Base-by-base conservation (phyloP, 176 grass and related monocot species). In the Paspalum vaginatum region DNA sequence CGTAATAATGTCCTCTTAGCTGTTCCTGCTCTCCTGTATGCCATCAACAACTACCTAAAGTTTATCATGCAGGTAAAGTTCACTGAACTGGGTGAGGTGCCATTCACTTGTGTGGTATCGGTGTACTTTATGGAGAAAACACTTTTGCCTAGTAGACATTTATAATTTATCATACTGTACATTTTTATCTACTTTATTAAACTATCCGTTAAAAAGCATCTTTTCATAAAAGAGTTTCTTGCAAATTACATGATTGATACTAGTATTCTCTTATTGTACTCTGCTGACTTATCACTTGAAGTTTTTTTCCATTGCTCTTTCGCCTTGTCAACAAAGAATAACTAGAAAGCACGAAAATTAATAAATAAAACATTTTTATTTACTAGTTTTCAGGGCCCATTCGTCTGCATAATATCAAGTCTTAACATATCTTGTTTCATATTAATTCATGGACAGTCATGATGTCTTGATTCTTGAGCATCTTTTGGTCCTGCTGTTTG, bases 1-100 rank as follows among this genome's bases (percentile, higher is more conserved):
- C 90, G 86, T 76, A 98, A 89, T 76, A 98, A 98, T 81, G 92
- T 84, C 71, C 90, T 98, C 74, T 87, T 98, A 80, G 96, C 96
- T 84, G 68, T 93, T 89, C 95, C 96, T 55, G 96, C 96, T 84
- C 78, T 98, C 74, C 86, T 98, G 49, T 98, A 98, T 85, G 96
- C 92, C 46, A 89, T 98, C 85, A 98, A 98, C 88, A 98, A 98
- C 86, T 98, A 98, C 84, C 82, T 98, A 79, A 98, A 98, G 76
- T 98, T 98, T 87, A 91, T 91, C 88, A 98, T 98, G 96, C 92
- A 98, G 96, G 96, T 98, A 89, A 65, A 52, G 74, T 87, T 84
- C 69, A 86, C 39, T 66, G 22, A 80, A 92, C 16, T 76, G 13
- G 40, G 7, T 65, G 71, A 70, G 47, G 64, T 47, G 4, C 44